Conservation (phyloP, 306 rosid species). For the Pyrus communis region DNA sequence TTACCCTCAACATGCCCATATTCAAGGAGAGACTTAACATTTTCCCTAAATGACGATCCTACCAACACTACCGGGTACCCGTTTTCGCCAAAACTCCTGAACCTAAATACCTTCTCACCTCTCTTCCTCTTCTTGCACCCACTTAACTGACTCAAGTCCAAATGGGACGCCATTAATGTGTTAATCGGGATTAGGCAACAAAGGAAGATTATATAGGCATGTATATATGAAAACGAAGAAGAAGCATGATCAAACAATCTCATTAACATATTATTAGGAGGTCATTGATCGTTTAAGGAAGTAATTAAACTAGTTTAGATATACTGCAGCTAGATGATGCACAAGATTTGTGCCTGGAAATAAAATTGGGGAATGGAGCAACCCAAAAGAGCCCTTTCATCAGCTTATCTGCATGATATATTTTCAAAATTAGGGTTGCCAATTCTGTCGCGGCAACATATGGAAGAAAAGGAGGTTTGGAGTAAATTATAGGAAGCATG, state of each 20-base stretch:
- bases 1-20: slow-evolving; percentile 55
- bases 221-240: background rate
- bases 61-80: slow-evolving; percentile 57
- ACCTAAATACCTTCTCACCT: slow-evolving; percentile 71
- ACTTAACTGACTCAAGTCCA: slow-evolving; percentile 36
- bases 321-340: slow-evolving; percentile 9
- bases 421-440: slow-evolving; percentile 37
- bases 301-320: slow-evolving; percentile 1
- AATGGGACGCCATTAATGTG: slow-evolving; percentile 43
- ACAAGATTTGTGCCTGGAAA: slow-evolving; percentile 53
- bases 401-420: slow-evolving; percentile 47
- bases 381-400: slow-evolving; percentile 28
- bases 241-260: background rate
- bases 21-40: slow-evolving; percentile 57
- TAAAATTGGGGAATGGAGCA: slow-evolving; percentile 30
- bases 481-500: slow-evolving; percentile 55
- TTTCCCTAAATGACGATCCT: slow-evolving; percentile 57
- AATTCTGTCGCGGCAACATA: slow-evolving; percentile 28
- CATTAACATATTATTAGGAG: background rate
- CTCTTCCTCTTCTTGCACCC: slow-evolving; percentile 69
- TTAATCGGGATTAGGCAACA: background rate
- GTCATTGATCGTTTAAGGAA: background rate
- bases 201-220: background rate
- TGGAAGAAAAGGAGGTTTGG: slow-evolving; percentile 1
- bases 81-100: slow-evolving; percentile 67